Evolutionary conservation across 176 grass and related monocot species (phyloP), one percentile per base, ranked within the genome.

Genomic region (Hyparrhenia diplandra): DNA sequence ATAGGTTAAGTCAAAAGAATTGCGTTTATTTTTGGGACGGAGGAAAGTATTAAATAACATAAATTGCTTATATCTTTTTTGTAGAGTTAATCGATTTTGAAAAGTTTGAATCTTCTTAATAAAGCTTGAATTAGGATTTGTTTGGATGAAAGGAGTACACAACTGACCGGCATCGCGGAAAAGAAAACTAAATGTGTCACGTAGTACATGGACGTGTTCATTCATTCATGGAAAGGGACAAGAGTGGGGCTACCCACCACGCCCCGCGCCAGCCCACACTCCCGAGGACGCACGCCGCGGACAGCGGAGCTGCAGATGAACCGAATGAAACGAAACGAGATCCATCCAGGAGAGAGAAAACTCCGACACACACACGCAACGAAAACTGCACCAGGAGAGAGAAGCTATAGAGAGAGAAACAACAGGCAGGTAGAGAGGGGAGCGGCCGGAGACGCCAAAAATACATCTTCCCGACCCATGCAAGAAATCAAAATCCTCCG

Each of bases 371-470:
- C 73, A 27, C 74, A 62, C 35, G 10, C 42, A 14, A 76, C 55
- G 37, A 30, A 76, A 43, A 77, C 39, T 45, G 16, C 36, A 45
- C 31, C 58, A 29, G 27, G 35, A 61, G 79, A 61, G 79, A 82
- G 35, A 40, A n/a, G 28, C 21, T 5, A 21, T 12, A 65, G 30
- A 75, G 40, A 83, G 57, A 34, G 60, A 12, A 28, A 39, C 30
- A 7, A 67, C 0, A 49, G n/a, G 20, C 39, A 5, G 36, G 17
- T 28, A 2, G 11, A 10, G 73, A 10, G 41, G 11, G 37, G 57
- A 73, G 67, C 75, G 28, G 80, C 51, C 78, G 61, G 67, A 66
- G 74, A 30, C 86, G 64, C 71, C 75, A 46, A 80, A 80, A 88
- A 69, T 88, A 80, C 80, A 41, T 69, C 18, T 71, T 36, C 39